A percentile compares a stretch with the other conserved stretches of the same genome.
These are phyloP conservation scores for Ustilago loliicola DNA, from an alignment of 1,284 basidiomycete genomes.

Conservation along the genomic window DNA sequence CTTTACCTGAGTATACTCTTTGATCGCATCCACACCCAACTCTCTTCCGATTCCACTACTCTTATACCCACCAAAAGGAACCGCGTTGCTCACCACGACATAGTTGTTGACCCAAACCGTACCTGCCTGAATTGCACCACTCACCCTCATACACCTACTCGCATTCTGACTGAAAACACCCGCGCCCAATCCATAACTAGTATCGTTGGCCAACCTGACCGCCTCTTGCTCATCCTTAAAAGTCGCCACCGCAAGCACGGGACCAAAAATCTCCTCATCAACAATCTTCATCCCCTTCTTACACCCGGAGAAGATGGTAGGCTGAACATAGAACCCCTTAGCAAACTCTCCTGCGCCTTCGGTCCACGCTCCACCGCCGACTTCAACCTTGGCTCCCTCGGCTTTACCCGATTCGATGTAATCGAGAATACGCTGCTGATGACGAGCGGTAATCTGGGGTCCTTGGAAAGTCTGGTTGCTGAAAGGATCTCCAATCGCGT, in stretches of 20 bases:
- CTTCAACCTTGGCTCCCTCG: conserved; percentile 80
- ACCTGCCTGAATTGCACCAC: conserved; percentile 83
- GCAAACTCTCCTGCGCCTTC: conserved; percentile 75
- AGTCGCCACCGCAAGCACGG: conserved; percentile 76
- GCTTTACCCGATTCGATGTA: conserved; percentile 90
- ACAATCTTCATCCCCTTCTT: conserved; percentile 75
- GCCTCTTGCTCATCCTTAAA: conserved; percentile 75
- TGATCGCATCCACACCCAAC: conserved; percentile 62
- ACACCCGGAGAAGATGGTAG: conserved; percentile 75
- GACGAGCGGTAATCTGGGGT: conserved; percentile 82
- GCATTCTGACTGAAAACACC: conserved; percentile 86
- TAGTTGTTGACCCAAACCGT: conserved; percentile 81
- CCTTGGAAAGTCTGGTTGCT: conserved; percentile 79
- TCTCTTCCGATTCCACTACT: conserved; percentile 59
- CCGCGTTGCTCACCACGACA: conserved; percentile 47
- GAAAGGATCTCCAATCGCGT: conserved; percentile 86
- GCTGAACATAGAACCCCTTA: conserved; percentile 74
- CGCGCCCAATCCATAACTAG: conserved; percentile 83
- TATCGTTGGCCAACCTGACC: conserved; percentile 82
- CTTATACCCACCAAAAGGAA: conserved; percentile 59
- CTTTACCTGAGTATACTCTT: conserved; percentile 85
- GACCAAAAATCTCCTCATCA: conserved; percentile 83
- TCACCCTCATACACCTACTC: conserved; percentile 79
- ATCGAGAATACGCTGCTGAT: conserved; percentile 88
- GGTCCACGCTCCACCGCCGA: conserved; percentile 76